These are phyloP conservation scores for Fusarium humuli DNA, from an alignment of 2,329 filamentous ascomycete species.

Conservation along the genomic window DNA sequence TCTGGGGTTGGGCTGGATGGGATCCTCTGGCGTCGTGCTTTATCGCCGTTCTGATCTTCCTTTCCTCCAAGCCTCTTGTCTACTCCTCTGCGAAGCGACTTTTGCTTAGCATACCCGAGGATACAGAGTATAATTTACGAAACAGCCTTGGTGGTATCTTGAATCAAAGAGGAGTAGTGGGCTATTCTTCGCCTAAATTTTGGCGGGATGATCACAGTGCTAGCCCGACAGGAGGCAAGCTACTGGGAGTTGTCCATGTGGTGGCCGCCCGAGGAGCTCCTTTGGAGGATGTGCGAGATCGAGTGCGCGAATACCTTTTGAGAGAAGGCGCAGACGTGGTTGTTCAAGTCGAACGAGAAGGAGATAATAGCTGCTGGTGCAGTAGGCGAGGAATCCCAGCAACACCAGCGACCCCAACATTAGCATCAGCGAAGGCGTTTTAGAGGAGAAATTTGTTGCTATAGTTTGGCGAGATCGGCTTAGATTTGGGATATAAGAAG, in stretches of 20 bases:
- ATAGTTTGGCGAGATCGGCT: constrained; percentile 8
- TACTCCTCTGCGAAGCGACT: constrained; percentile 84
- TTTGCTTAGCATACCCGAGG: constrained; percentile 84
- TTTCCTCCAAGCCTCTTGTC: constrained; percentile 90
- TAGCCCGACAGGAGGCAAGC: constrained; percentile 59
- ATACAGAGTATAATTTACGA: constrained; percentile 87
- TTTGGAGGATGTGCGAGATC: constrained; percentile 83
- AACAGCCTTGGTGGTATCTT: constrained; percentile 87
- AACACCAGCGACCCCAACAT: constrained; percentile 47
- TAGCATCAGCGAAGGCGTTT: constrained; percentile 50
- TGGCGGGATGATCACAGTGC: constrained; percentile 82
- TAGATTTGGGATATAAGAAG: constrained; percentile 17
- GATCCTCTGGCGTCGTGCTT: constrained; percentile 94
- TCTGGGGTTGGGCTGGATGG: constrained; percentile 91
- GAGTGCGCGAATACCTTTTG: constrained; percentile 78
- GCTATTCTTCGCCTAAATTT: constrained; percentile 89
- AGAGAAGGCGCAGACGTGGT: constrained; percentile 82
- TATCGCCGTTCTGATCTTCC: constrained; percentile 92
- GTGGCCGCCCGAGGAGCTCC: constrained; percentile 78
- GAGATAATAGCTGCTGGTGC: constrained; percentile 75
- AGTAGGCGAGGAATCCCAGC: constrained; percentile 48
- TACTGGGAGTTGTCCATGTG: constrained; percentile 89
- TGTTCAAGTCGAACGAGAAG: constrained; percentile 88
- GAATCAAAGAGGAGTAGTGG: constrained; percentile 83
- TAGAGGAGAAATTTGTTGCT: constrained; percentile 40